Base-by-base conservation (phyloP, 2,329 filamentous ascomycete genomes). In the Penicillium sp. region DNA sequence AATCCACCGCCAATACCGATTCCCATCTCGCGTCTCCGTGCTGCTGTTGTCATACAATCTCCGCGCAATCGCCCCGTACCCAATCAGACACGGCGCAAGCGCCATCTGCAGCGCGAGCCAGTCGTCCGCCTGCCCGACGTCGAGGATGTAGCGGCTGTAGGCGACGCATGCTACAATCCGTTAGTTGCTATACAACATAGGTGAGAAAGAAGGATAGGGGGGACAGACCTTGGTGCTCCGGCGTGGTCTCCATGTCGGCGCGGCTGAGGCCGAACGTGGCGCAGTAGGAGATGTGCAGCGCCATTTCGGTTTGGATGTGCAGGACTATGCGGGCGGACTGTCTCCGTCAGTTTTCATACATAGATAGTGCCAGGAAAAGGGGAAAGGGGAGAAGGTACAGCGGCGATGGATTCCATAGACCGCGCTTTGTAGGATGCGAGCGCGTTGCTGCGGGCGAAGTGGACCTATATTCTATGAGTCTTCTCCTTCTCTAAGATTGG, bases 1-100 rank as follows among this genome's bases (percentile, higher is more conserved):
- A 62, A 97, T 90, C 93, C 93, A 97, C 47, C 85, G 82, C 87
- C 89, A 94, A 75, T 96, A 97, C 18, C 75, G 79, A 69, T 93
- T 95, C 24, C 51, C 50, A 79, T 40, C 80, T 79, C 49, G 76
- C 65, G 35, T n/a, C n/a, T n/a, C 85, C 88, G n/a, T 76, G 78
- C 49, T 81, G 4, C 35, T 43, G 2, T 89, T 85, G 14, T 77
- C 77, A 64, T 85, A 80, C 3, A 96, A 78, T 65, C 90, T 82
- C 65, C 81, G 80, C 5, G 90, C 93, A 59, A 95, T 89, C 56
- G 84, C 83, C 9, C 87, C 87, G 70, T 97, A 97, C 43, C 93
- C 93, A n/a, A 97, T 81, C 30, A 96, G 79, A 68, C 93, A 97
- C 0, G 93, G 91, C 14, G 92, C 85, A 54, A 97, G 80, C 4